phyloP scores from a whole-genome alignment of 768 basidiomycete genomes.

The Xerocomellus amylosporus region DNA sequence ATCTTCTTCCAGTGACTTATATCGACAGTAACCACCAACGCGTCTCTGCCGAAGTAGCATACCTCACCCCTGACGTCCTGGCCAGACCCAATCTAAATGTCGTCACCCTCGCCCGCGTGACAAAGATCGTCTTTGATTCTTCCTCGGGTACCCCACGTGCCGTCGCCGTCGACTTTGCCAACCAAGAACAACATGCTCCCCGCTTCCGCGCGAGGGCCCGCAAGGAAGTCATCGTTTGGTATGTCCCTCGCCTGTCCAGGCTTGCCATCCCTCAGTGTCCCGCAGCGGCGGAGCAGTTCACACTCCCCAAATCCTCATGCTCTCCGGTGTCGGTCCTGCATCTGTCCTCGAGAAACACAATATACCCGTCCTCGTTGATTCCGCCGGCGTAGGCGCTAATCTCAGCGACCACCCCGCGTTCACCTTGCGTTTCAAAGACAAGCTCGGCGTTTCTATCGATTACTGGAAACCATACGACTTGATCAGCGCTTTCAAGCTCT shows the following conservation, averaged over 20 bases:
- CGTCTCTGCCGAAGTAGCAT: conserved; percentile 63
- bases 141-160: conserved; percentile 43
- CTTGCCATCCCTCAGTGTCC: background rate
- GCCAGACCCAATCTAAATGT: conserved; percentile 64
- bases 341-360: conserved; percentile 48
- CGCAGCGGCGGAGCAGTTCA: conserved; percentile 60
- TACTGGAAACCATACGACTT: conserved; percentile 34
- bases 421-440: conserved; percentile 52
- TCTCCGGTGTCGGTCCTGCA: conserved; percentile 75
- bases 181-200: conserved; percentile 18
- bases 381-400: conserved; percentile 72
- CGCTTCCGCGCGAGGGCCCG: conserved; percentile 46
- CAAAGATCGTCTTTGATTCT: conserved; percentile 54
- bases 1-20: conserved; percentile 56
- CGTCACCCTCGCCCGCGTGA: conserved; percentile 53
- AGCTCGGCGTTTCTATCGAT: conserved; percentile 40
- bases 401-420: conserved; percentile 68
- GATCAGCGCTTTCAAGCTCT: conserved; percentile 22
- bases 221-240: conserved; percentile 65
- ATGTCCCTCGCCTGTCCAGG: conserved; percentile 15
- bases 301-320: conserved; percentile 64
- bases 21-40: conserved; percentile 50
- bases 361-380: conserved; percentile 58
- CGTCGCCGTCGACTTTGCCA: conserved; percentile 59
- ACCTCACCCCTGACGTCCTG: conserved; percentile 63